These are phyloP conservation scores for Aspergillus novofumigatus DNA, from an alignment of 2,329 filamentous ascomycete species.

Conservation along the genomic window DNA sequence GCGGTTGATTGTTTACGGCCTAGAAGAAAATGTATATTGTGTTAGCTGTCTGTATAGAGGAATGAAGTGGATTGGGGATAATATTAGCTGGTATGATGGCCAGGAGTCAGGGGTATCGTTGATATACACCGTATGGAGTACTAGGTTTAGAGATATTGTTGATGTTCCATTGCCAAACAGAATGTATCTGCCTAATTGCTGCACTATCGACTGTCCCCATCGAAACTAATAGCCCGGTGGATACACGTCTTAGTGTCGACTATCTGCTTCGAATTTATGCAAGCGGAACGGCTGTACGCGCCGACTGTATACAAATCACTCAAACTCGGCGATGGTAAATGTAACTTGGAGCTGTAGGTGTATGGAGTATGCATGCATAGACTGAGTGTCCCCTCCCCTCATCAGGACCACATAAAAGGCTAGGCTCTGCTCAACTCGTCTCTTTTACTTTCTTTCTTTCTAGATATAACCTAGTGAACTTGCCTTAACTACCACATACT, in stretches of 20 bases:
- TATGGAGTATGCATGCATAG: background rate
- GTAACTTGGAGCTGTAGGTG: background rate
- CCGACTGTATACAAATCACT: background rate
- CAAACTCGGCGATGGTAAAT: background rate
- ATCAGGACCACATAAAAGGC: conserved; percentile 1
- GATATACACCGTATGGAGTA: background rate
- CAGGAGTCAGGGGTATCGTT: background rate
- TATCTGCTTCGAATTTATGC: background rate
- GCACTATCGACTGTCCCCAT: conserved; percentile 14
- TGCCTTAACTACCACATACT: background rate
- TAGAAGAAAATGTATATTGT: background rate
- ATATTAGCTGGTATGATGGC: background rate
- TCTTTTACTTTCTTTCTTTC: background rate
- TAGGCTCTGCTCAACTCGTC: background rate
- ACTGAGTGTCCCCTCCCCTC: background rate
- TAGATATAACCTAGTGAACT: background rate
- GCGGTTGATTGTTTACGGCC: background rate
- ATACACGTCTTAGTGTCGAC: conserved; percentile 9
- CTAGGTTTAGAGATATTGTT: background rate
- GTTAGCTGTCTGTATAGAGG: background rate
- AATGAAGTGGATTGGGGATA: background rate
- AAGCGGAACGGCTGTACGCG: background rate
- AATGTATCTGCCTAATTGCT: conserved; percentile 19
- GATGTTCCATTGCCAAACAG: background rate
- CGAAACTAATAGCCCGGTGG: conserved; percentile 15